Percentiles rank a stretch among this genome's conserved stretches.
Conservation (phyloP, 495 filamentous ascomycete genomes). For the Penicillium samsonianum region DNA sequence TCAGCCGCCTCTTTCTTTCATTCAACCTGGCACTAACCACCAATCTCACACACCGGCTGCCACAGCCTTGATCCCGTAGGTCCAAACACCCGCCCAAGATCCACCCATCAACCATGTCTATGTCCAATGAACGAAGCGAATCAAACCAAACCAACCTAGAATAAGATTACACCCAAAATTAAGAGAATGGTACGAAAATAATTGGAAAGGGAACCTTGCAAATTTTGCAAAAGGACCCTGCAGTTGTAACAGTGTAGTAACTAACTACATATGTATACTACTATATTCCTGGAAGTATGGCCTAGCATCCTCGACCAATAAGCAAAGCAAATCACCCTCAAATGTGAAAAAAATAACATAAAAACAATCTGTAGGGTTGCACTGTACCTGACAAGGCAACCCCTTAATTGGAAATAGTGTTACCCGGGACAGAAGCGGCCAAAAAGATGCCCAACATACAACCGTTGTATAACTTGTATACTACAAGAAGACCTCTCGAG, state of each 20-base stretch:
- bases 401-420: neutral
- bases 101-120: slow-evolving; percentile 5
- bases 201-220: neutral
- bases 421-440: neutral
- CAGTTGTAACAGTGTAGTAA: neutral
- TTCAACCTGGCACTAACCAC: neutral
- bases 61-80: neutral
- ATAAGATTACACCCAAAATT: neutral
- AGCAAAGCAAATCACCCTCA: neutral
- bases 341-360: neutral
- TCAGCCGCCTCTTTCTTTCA: neutral
- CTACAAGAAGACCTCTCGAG: too few relatives aligned
- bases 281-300: too few relatives aligned
- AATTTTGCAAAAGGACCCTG: slow-evolving; percentile 3
- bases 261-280: neutral
- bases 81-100: slow-evolving; percentile 12
- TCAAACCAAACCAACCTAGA: neutral
- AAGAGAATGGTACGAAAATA: neutral
- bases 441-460: neutral
- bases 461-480: neutral
- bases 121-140: slow-evolving; percentile 7
- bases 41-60: slow-evolving; percentile 9
- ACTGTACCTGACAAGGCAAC: slow-evolving; percentile 5
- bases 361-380: slow-evolving; percentile 2
- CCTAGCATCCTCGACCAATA: neutral